Base-by-base conservation (phyloP, 805 yeast genomes). In the Groenewaldozyma tartarivorans region DNA sequence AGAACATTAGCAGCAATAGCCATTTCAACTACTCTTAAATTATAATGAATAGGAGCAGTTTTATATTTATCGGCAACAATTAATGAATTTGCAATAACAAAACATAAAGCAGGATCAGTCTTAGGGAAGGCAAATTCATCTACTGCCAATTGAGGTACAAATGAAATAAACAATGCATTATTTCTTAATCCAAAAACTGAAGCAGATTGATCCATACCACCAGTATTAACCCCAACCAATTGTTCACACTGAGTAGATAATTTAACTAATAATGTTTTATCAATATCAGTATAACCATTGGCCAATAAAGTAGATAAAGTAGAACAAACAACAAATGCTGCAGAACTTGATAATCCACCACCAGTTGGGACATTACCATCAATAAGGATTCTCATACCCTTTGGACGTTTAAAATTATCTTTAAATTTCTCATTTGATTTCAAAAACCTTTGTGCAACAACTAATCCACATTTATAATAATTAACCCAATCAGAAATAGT, bases 121-220 rank as follows among this genome's bases (percentile, higher is more conserved):
- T 56, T 47, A 9, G 82, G 82, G 52, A 79, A 70, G 32, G 63
- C 57, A 54, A 76, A 66, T 11, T 82, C 72, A 24, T 68, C 61
- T 1, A 77, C 84, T 27, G 55, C 61, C 36, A 81, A 63, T 45
- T 64, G 56, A 2, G 88, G 87, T 45, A 69, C 67, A 61, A 79
- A 80, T 48, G 72, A 73, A 16, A 80, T 74, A 48, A 71, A 68
- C 41, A 79, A 58, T 1, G 79, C 80, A 47, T 79, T 74, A 44
- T 66, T 68, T 33, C 58, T 61, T 51, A 71, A 75, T 17, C 87
- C 86, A 48, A 71, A 78, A 19, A 81, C 68, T 0, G 81, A 74
- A 2, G 86, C 87, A 37, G 80, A 71, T 60, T 80, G 87, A 55
- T 80, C 87, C 81, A 80, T 74, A 31, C 87, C 86, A n/a, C 87